Percentiles rank a stretch among this genome's conserved stretches.
These are phyloP conservation scores for Lobosporangium transversale DNA, from an alignment of 192 early-diverging fungal species.

Conservation along the genomic window DNA sequence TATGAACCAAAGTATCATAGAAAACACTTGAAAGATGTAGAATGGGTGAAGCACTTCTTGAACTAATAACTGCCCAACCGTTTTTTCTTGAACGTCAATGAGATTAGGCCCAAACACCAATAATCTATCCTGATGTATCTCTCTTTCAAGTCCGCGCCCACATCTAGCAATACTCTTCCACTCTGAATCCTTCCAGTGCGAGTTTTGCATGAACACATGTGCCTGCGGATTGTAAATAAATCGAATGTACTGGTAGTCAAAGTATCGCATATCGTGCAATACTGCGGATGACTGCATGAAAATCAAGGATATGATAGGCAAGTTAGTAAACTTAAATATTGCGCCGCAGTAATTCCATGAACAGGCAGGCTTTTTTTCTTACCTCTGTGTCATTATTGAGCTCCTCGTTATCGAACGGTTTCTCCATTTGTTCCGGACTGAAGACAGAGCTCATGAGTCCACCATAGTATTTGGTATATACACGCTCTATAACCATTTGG, in stretches of 20 bases:
- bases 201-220: constrained; percentile 57
- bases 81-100: constrained; percentile 78
- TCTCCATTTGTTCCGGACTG: constrained; percentile 55
- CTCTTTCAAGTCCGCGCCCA: constrained; percentile 63
- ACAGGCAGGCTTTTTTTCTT: background rate
- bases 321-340: background rate
- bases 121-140: constrained; percentile 64
- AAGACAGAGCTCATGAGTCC: constrained; percentile 79
- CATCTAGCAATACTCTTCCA: constrained; percentile 57
- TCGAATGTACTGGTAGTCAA: constrained; percentile 67
- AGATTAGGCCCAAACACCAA: constrained; percentile 77
- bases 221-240: constrained; percentile 62
- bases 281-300: constrained; percentile 27
- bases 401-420: constrained; percentile 10
- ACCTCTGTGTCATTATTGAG: constrained; percentile 14
- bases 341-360: background rate
- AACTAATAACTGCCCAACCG: constrained; percentile 65
- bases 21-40: constrained; percentile 84
- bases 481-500: constrained; percentile 57
- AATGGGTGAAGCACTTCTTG: constrained; percentile 86
- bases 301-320: background rate
- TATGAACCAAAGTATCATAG: constrained; percentile 81
- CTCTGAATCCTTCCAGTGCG: constrained; percentile 62
- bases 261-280: constrained; percentile 56
- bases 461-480: constrained; percentile 67